Conservation (phyloP, 495 filamentous ascomycete genomes). For the Sordaria brevicollis region DNA sequence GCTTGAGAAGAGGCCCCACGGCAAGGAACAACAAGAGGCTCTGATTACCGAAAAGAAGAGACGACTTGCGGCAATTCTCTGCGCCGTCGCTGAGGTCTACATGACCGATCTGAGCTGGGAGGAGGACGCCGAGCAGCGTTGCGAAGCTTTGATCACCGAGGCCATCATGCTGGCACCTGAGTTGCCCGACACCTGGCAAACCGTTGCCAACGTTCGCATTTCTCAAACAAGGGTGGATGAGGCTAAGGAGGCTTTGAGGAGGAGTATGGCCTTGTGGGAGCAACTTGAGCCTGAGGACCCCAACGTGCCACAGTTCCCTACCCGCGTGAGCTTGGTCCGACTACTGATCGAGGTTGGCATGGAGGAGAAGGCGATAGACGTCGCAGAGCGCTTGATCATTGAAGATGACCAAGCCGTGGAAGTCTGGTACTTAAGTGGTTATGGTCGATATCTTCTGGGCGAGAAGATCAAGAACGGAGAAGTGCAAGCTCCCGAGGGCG, state of each 20-base stretch:
- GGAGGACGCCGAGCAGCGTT: conserved; percentile 72
- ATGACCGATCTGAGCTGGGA: conserved; percentile 97
- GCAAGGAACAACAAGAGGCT: conserved; percentile 32
- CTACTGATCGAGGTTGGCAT: conserved; percentile 83
- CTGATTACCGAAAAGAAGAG: conserved; percentile 55
- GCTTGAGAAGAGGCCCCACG: conserved; percentile 19
- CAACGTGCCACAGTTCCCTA: conserved; percentile 69
- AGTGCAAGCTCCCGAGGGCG: conserved; percentile 19
- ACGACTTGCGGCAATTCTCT: conserved; percentile 77
- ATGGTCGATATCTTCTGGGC: conserved; percentile 71
- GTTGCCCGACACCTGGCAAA: conserved; percentile 78
- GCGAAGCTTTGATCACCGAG: conserved; percentile 78
- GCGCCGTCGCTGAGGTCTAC: conserved; percentile 85
- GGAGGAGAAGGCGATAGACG: conserved; percentile 73
- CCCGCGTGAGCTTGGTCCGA: conserved; percentile 70
- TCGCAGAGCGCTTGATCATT: conserved; percentile 68
- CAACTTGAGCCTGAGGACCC: conserved; percentile 55
- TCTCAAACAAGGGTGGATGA: conserved; percentile 71
- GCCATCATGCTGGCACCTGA: conserved; percentile 67
- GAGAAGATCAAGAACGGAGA: conserved; percentile 47
- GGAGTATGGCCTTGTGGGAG: conserved; percentile 71
- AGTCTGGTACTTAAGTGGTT: conserved; percentile 93
- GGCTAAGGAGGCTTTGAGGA: conserved; percentile 62
- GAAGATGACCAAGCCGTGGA: conserved; percentile 94
- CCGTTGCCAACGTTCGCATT: conserved; percentile 84